Evolutionary conservation across 768 basidiomycete genomes (phyloP).

Genomic region (Rickenella mellea): DNA sequence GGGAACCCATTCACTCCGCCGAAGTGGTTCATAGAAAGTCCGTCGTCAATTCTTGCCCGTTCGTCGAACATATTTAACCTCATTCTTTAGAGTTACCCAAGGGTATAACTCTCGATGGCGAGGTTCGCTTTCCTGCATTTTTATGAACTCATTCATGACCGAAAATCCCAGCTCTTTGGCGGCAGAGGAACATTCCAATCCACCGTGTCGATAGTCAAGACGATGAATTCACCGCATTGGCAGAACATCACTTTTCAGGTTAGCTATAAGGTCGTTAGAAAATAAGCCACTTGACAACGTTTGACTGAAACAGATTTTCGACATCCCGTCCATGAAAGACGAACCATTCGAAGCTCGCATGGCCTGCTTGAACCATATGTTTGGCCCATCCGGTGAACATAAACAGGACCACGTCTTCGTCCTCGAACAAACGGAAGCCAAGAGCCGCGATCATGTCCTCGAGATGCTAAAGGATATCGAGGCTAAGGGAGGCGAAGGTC

Average conservation of each 20-base stretch:
- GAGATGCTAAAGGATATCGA: conserved; percentile 47
- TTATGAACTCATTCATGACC: neutral
- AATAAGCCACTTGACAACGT: neutral
- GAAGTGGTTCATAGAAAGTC: conserved; percentile 47
- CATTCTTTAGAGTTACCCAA: conserved; percentile 36
- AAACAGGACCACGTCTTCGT: conserved; percentile 22
- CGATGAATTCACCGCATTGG: conserved; percentile 48
- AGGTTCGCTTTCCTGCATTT: conserved; percentile 12
- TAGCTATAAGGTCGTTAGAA: neutral
- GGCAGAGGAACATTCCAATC: conserved; percentile 49
- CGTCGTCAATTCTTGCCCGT: conserved; percentile 10
- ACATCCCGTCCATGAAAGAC: conserved; percentile 39
- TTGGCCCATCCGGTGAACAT: conserved; percentile 32
- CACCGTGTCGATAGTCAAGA: conserved; percentile 52
- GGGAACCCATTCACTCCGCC: conserved; percentile 52
- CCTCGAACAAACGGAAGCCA: conserved; percentile 38
- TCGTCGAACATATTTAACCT: neutral
- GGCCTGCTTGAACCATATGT: conserved; percentile 23
- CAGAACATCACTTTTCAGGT: conserved; percentile 46
- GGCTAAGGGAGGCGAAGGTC: conserved; percentile 43
- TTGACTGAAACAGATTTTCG: conserved; percentile 56
- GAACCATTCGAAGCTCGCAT: conserved; percentile 45
- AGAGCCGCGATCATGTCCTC: conserved; percentile 39
- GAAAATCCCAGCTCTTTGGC: conserved; percentile 29
- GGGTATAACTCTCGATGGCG: conserved; percentile 47